Conservation (phyloP, 139 green algal species). For the Chlamydomonas sp. region DNA sequence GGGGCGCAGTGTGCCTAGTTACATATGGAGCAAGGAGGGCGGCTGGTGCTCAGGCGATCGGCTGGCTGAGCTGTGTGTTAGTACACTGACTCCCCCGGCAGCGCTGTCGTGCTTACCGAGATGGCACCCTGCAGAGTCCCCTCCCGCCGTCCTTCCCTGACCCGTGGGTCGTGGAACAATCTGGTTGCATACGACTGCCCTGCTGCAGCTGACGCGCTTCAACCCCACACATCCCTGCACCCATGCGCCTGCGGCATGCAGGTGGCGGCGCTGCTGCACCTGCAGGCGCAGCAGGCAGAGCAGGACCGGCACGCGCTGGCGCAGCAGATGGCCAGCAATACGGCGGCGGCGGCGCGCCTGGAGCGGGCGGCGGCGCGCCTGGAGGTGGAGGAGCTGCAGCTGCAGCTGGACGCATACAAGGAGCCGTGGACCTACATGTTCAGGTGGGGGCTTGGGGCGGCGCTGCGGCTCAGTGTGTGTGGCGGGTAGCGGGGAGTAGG, state of each 20-base stretch:
- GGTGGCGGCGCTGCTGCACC: constrained; percentile 29
- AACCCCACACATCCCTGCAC: neutral
- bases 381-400: constrained; percentile 31
- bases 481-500: neutral
- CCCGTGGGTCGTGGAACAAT: too few species aligned
- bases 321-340: neutral
- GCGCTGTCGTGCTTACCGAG: too few species aligned
- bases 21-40: too few species aligned
- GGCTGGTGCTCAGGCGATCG: too few species aligned
- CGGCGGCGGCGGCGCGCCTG: constrained; percentile 39
- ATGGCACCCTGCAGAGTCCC: too few species aligned
- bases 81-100: too few species aligned
- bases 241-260: neutral
- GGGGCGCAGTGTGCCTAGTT: too few species aligned
- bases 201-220: neutral
- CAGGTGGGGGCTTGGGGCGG: neutral
- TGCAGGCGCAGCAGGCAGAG: constrained; percentile 16
- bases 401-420: constrained; percentile 53
- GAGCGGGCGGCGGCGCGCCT: neutral
- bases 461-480: neutral
- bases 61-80: too few species aligned
- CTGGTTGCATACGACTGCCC: neutral
- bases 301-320: neutral
- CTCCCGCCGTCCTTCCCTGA: too few species aligned
- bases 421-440: constrained; percentile 26